Evolutionary conservation across 2,329 filamentous ascomycete species (phyloP).

Genomic region (Sphaerulina musiva): DNA sequence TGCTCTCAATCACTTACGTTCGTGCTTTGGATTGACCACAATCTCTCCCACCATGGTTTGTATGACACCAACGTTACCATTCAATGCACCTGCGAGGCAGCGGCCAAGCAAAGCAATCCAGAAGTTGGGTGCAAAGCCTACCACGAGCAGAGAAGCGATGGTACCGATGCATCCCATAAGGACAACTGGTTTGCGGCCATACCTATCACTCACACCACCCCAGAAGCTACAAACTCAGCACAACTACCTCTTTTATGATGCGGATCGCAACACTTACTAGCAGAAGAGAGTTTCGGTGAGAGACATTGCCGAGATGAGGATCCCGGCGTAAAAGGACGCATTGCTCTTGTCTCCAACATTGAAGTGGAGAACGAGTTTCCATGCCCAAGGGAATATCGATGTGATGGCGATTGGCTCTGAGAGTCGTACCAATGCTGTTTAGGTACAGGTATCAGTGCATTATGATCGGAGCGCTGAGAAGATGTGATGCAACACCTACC

Average conservation of each 20-base stretch:
- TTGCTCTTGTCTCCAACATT: slow-evolving; percentile 63
- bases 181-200: slow-evolving; percentile 80
- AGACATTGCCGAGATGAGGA: slow-evolving; percentile 80
- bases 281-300: slow-evolving; percentile 76
- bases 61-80: slow-evolving; percentile 71
- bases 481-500: slow-evolving; percentile 49
- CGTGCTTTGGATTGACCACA: slow-evolving; percentile 74
- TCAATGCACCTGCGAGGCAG: slow-evolving; percentile 71
- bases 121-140: slow-evolving; percentile 76
- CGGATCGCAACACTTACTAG: slow-evolving; percentile 44
- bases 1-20: slow-evolving; percentile 56
- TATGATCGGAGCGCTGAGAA: not conserved
- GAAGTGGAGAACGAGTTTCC: slow-evolving; percentile 73
- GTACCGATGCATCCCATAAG: slow-evolving; percentile 76
- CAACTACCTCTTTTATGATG: not conserved
- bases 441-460: not conserved
- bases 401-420: slow-evolving; percentile 90
- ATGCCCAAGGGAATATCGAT: slow-evolving; percentile 88
- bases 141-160: slow-evolving; percentile 72
- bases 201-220: slow-evolving; percentile 73
- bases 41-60: slow-evolving; percentile 91
- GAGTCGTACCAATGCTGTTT: slow-evolving; percentile 77
- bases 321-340: slow-evolving; percentile 80
- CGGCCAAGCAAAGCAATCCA: slow-evolving; percentile 74
- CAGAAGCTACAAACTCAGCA: slow-evolving; percentile 50